phyloP scores from a whole-genome alignment of 2,329 filamentous ascomycete species.

The Sporothrix humicola region DNA sequence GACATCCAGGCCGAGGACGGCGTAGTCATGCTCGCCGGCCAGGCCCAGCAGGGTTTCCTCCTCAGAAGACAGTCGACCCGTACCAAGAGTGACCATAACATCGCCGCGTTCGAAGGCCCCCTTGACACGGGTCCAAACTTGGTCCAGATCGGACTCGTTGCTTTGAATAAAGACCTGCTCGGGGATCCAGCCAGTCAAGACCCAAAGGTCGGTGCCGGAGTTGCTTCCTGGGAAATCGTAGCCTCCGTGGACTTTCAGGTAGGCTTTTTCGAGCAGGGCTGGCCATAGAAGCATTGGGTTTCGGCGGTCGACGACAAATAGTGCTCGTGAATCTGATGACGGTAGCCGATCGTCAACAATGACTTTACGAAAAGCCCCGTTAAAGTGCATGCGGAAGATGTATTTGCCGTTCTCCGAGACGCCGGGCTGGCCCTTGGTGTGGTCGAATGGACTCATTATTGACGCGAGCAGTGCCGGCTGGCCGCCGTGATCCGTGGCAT shows the following conservation, averaged over 20 bases:
- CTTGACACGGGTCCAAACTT: conserved; percentile 78
- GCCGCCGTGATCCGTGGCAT: conserved; percentile 51
- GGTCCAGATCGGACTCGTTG: conserved; percentile 73
- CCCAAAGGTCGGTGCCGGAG: conserved; percentile 91
- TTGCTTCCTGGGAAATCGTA: conserved; percentile 99
- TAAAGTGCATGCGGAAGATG: conserved; percentile 90
- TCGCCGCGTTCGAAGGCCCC: conserved; percentile 77
- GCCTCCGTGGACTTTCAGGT: conserved; percentile 90
- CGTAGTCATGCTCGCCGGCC: conserved; percentile 91
- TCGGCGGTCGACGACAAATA: conserved; percentile 86
- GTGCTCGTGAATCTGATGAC: conserved; percentile 69
- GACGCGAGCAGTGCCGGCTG: conserved; percentile 71
- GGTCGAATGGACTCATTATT: conserved; percentile 75
- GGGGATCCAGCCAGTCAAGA: conserved; percentile 93
- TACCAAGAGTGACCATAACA: conserved; percentile 88
- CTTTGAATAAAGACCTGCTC: conserved; percentile 91
- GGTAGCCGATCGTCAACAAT: conserved; percentile 89
- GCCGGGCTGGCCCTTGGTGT: conserved; percentile 59
- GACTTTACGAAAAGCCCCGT: conserved; percentile 87
- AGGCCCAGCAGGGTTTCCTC: conserved; percentile 84
- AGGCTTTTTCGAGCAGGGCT: conserved; percentile 92
- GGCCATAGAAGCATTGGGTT: conserved; percentile 88
- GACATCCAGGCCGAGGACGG: conserved; percentile 79
- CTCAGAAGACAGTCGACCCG: conserved; percentile 75
- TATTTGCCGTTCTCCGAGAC: conserved; percentile 86